These are phyloP conservation scores for Diplodia intermedia DNA, from an alignment of 2,329 filamentous ascomycete species.

Conservation along the genomic window DNA sequence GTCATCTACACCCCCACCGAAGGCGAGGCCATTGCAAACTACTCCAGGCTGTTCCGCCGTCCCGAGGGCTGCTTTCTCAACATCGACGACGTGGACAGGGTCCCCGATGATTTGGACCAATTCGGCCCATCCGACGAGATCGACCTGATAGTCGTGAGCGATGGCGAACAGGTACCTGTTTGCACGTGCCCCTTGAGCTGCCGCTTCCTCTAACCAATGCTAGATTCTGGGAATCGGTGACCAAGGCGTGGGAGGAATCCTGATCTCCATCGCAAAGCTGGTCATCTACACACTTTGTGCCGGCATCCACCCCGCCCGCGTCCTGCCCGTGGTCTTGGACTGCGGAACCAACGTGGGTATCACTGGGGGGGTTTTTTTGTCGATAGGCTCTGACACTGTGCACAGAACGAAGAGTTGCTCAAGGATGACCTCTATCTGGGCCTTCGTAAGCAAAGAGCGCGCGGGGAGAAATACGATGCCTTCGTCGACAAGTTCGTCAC, in stretches of 20 bases:
- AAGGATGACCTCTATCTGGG: constrained; percentile 83
- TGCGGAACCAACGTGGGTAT: constrained; percentile 74
- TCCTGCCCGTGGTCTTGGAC: constrained; percentile 81
- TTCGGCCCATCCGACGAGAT: constrained; percentile 77
- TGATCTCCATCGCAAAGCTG: constrained; percentile 85
- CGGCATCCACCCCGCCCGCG: constrained; percentile 81
- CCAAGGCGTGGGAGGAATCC: constrained; percentile 82
- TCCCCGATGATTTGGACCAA: constrained; percentile 70
- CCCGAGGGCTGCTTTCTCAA: constrained; percentile 85
- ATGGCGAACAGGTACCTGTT: constrained; percentile 60
- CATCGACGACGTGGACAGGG: constrained; percentile 70
- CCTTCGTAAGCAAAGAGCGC: constrained; percentile 68
- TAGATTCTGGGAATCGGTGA: constrained; percentile 88
- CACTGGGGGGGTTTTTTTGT: not conserved
- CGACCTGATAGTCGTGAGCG: constrained; percentile 87
- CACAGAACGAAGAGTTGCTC: constrained; percentile 71
- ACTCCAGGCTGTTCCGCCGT: constrained; percentile 76
- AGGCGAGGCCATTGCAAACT: constrained; percentile 86
- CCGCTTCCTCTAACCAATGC: constrained; percentile 45
- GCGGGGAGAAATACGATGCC: constrained; percentile 75
- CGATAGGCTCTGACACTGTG: constrained; percentile 28
- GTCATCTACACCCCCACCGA: constrained; percentile 93
- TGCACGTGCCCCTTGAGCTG: not conserved
- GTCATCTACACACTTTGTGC: constrained; percentile 83
- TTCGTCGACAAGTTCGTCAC: constrained; percentile 79